phyloP scores from a whole-genome alignment of 352 stramenopile genomes.

The Phytophthora brassicae region DNA sequence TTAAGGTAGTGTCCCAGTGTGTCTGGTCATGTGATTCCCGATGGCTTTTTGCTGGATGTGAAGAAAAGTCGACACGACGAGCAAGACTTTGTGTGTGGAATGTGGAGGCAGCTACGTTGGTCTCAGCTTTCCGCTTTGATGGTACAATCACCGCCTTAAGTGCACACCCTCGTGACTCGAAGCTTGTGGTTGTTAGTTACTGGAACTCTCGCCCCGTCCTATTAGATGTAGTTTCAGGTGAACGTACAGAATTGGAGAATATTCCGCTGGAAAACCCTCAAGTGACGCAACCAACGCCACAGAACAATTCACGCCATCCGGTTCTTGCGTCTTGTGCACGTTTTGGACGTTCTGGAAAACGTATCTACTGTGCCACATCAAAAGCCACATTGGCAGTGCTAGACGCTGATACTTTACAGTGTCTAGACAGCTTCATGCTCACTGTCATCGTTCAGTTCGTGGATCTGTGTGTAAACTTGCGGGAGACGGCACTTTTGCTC shows the following conservation, averaged over 20 bases:
- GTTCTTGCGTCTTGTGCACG: constrained; percentile 52
- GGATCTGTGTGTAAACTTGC: constrained; percentile 57
- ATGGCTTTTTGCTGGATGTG: constrained; percentile 63
- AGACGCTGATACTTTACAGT: constrained; percentile 47
- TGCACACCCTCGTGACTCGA: constrained; percentile 53
- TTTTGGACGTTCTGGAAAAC: constrained; percentile 51
- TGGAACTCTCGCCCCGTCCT: constrained; percentile 60
- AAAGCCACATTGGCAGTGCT: constrained; percentile 68
- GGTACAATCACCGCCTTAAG: constrained; percentile 55
- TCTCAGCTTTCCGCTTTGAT: constrained; percentile 63
- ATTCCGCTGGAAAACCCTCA: constrained; percentile 54
- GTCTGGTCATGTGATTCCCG: constrained; percentile 69
- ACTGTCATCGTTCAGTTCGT: constrained; percentile 67
- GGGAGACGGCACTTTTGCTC: constrained; percentile 53
- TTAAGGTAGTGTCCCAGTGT: constrained; percentile 69
- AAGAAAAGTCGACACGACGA: constrained; percentile 62
- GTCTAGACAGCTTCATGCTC: constrained; percentile 49
- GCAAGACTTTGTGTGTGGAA: constrained; percentile 73
- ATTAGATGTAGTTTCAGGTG: constrained; percentile 46
- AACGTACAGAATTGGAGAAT: constrained; percentile 31
- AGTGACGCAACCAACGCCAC: constrained; percentile 45
- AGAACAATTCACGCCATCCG: constrained; percentile 57
- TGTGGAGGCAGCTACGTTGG: constrained; percentile 53
- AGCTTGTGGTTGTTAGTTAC: constrained; percentile 58
- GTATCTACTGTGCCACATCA: constrained; percentile 71